Evolutionary conservation across 2,329 filamentous ascomycete species (phyloP), one percentile per base, ranked within the genome.

Genomic region (Pseudogymnoascus pannorum): DNA sequence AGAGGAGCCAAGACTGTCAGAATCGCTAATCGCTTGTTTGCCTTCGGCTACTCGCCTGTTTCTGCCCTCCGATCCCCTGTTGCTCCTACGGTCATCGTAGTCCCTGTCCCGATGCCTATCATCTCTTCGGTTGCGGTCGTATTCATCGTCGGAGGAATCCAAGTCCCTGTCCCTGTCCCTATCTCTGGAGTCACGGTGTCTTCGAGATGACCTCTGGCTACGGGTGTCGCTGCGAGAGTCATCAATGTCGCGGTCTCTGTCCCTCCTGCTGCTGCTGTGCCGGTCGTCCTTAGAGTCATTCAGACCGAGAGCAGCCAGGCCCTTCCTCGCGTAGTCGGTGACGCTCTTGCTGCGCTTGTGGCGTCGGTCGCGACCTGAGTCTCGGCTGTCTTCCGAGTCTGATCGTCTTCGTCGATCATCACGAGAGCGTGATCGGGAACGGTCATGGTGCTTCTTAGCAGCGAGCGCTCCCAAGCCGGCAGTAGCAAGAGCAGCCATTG

Each of bases 221-320:
- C 24, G 44, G 1, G 8, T 20, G 44, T 51, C 44, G 44, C 44
- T 51, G 31, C 59, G 61, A 5, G 68, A 70, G 31, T 72, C 70
- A 40, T 71, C 69, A 48, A 66, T 35, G 12, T 64, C 65, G 8
- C 63, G 61, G 22, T 62, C 64, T 44, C 66, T 60, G 35, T 66
- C 67, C 42, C 64, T 63, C 26, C 59, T 62, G 20, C 65, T 63
- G 61, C 64, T 61, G 16, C 60, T 42, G 29, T 65, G 67, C 33
- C 62, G 22, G 57, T 22, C 61, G n/a, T 54, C 73, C 1, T 75
- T 77, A 8, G 73, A 79, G 60, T 75, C 81, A 59, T 83, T 83
- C 33, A 87, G 74, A 57, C 85, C 85, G 12, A 87, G 75, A 70
- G 82, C 85, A 66, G 84, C 83, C 36, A 87, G 75, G 60, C 83